Conservation (phyloP, 495 filamentous ascomycete species). For the Astrothelium subdiscretum region DNA sequence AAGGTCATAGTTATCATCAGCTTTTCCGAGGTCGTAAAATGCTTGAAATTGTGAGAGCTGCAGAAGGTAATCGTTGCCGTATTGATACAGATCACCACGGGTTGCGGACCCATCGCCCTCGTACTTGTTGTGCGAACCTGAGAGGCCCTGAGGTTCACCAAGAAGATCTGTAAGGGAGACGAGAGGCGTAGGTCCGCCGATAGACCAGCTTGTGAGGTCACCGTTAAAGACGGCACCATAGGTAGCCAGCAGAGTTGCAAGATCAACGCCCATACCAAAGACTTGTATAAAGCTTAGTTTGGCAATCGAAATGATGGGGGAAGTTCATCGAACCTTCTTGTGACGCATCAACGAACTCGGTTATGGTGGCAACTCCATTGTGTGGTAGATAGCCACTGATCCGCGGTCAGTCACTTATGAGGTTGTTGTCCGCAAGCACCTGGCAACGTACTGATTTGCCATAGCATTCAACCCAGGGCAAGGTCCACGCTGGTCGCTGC, state of each 20-base stretch:
- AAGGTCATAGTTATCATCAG: conserved; percentile 11
- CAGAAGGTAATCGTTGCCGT: conserved; percentile 25
- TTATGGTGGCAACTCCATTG: conserved; percentile 31
- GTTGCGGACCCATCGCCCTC: conserved; percentile 45
- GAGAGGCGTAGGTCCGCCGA: conserved; percentile 15
- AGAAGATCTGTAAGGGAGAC: conserved; percentile 17
- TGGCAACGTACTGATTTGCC: conserved; percentile 19
- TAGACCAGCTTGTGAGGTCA: conserved; percentile 25
- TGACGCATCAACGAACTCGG: conserved; percentile 25
- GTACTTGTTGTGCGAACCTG: conserved; percentile 43
- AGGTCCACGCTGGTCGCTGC: conserved; percentile 18
- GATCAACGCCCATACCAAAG: conserved; percentile 41
- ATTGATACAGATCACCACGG: conserved; percentile 31
- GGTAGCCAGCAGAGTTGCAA: conserved; percentile 35
- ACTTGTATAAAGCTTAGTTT: conserved; percentile 19
- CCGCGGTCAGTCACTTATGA: not conserved
- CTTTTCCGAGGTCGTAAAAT: conserved; percentile 14
- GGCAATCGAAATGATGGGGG: conserved; percentile 20
- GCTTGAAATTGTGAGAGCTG: conserved; percentile 22
- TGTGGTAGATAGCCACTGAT: conserved; percentile 46
- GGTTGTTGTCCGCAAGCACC: not conserved
- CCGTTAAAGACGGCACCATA: conserved; percentile 41
- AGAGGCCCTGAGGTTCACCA: conserved; percentile 33
- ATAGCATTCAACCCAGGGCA: conserved; percentile 46
- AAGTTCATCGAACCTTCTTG: conserved; percentile 8